Evolutionary conservation across 768 basidiomycete genomes (phyloP).

Genomic region (Clitopilus passeckerianus): DNA sequence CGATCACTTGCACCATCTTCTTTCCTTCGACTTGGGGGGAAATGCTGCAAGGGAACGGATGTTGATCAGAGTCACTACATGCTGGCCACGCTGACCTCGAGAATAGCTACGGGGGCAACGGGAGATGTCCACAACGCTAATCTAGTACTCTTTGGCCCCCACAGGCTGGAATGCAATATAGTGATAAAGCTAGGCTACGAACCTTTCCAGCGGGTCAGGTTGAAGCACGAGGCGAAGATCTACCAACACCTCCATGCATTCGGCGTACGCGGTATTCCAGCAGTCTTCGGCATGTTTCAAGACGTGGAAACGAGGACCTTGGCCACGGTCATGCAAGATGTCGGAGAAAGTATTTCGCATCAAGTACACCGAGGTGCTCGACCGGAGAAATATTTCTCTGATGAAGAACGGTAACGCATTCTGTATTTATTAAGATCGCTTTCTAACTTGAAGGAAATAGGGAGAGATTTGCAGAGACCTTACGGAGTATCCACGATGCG

Average conservation of each 20-base stretch:
- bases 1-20: conserved; percentile 10
- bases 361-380: not conserved
- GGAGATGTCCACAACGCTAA: conserved; percentile 11
- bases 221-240: conserved; percentile 7
- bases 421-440: too few relatives aligned
- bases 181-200: conserved; percentile 12
- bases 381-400: not conserved
- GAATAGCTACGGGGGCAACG: conserved; percentile 10
- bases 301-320: conserved; percentile 5
- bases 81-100: conserved; percentile 9
- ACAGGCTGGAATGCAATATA: not conserved
- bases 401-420: not conserved
- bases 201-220: not conserved
- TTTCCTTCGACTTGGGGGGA: conserved; percentile 4
- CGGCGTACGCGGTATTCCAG: conserved; percentile 8
- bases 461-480: not conserved
- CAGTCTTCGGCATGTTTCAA: conserved; percentile 10
- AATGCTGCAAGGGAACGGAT: not conserved
- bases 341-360: not conserved
- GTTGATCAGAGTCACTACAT: conserved; percentile 8
- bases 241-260: conserved; percentile 5
- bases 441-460: too few relatives aligned
- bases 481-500: not conserved
- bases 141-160: not conserved
- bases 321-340: conserved; percentile 6